Evolutionary conservation across 805 yeast genomes (phyloP), one percentile per base, ranked within the genome.

Genomic region (Barnettozyma sp.): DNA sequence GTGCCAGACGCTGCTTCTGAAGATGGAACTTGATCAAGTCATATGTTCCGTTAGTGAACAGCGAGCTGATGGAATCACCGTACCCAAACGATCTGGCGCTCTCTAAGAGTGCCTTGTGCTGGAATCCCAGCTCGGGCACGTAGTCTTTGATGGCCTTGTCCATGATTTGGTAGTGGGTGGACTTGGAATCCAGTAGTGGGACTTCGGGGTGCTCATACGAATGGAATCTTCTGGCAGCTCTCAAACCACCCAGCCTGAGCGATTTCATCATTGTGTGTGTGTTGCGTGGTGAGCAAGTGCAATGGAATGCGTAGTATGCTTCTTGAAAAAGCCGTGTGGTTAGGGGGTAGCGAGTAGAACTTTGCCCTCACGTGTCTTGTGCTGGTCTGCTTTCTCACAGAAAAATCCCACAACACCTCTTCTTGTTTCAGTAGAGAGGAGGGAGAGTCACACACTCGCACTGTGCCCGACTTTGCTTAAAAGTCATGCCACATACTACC

Each of bases 1-100:
- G 47, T 35, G 60, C 62, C 22, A 56, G 39, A 47, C 76, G 65
- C 46, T 73, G 66, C 56, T 66, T 65, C 29, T 70, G 66, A 27
- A 77, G 52, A 57, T 78, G 74, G 39, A 73, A 69, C 54, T 66
- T 72, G 34, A 77, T 70, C 41, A 82, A 68, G 35, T 76, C 75
- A 26, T 66, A 60, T 9, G 63, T 58, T 4, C 77, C 76, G 26
- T 56, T 49, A 5, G 59, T 56, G 43, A 66, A 67, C 14, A 67
- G 40, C 52, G 72, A 60, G 14, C 53, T 61, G 8, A 68, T 60
- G n/a, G 68, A 59, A 41, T 79, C 85, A 32, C 72, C 62, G 48
- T 70, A 70, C 6, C 71, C 68, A 44, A 65, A 54, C 3, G 58
- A 60, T 27, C 77, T 61, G 12, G 72, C 64, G 13, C 78, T 75